Conservation (phyloP, 2,329 filamentous ascomycete species). For the Cordyceps cicadae region DNA sequence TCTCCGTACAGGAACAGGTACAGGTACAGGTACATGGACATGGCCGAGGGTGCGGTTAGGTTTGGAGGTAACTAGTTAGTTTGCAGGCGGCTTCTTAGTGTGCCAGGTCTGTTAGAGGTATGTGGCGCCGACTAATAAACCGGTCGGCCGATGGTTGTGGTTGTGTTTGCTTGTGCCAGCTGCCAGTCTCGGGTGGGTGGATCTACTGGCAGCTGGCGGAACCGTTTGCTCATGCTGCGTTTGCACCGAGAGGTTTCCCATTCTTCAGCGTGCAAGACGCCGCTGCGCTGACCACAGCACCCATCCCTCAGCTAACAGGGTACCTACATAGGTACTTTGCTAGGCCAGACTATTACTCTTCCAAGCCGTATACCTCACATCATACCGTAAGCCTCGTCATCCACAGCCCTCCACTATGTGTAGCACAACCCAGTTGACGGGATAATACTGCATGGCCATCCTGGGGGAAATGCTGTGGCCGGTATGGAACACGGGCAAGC, state of each 20-base stretch:
- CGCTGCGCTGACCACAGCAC: background rate
- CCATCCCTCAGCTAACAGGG: background rate
- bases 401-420: conserved; percentile 10
- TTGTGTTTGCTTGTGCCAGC: conserved; percentile 10
- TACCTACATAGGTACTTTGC: background rate
- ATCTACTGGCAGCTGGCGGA: background rate
- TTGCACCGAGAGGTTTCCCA: background rate
- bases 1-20: too few relatives aligned
- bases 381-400: conserved; percentile 9
- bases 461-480: background rate
- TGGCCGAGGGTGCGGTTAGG: too few relatives aligned
- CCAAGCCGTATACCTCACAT: conserved; percentile 5
- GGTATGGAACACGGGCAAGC: background rate
- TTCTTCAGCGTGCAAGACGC: background rate
- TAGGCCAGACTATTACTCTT: conserved; percentile 6
- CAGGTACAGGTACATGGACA: too few relatives aligned
- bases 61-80: too few relatives aligned
- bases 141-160: conserved; percentile 8
- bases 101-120: too few relatives aligned
- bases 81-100: too few relatives aligned
- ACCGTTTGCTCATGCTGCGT: background rate
- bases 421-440: conserved; percentile 8
- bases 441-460: conserved; percentile 10
- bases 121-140: conserved; percentile 1
- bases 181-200: conserved; percentile 4